These are phyloP conservation scores for Fraxinus nigra DNA, from an alignment of 305 asterid species.

Conservation along the genomic window DNA sequence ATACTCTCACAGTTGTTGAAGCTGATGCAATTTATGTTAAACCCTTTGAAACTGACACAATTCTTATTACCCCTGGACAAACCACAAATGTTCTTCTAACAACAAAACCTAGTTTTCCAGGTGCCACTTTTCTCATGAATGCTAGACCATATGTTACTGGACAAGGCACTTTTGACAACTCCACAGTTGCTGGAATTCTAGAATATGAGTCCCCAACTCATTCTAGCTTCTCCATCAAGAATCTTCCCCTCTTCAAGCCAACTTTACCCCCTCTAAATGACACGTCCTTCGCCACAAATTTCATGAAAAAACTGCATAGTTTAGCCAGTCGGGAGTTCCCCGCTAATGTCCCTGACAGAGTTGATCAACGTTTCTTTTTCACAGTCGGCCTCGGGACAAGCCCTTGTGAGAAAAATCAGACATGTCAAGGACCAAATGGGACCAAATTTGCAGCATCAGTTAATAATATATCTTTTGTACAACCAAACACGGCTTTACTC, in stretches of 20 bases:
- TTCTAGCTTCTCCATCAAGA: conserved; percentile 4
- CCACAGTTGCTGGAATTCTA: conserved; percentile 22
- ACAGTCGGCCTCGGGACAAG: conserved; percentile 34
- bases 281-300: conserved; percentile 30
- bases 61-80: conserved; percentile 26
- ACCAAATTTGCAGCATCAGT: conserved; percentile 34
- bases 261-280: conserved; percentile 28
- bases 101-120: conserved; percentile 6
- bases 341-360: conserved; percentile 23
- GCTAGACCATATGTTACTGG: conserved; percentile 26
- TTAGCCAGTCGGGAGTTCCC: conserved; percentile 23
- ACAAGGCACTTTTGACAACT: conserved; percentile 21
- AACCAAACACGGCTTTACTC: conserved; percentile 29
- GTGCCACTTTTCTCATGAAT: conserved; percentile 22
- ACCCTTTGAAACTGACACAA: conserved; percentile 21
- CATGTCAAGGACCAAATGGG: conserved; percentile 36
- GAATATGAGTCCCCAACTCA: conserved; percentile 19
- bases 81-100: conserved; percentile 25
- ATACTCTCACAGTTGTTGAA: conserved; percentile 23
- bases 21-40: conserved; percentile 23
- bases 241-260: conserved; percentile 23
- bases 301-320: conserved; percentile 18
- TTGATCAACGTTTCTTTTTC: conserved; percentile 27
- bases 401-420: conserved; percentile 28
- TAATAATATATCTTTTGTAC: conserved; percentile 28